Evolutionary conservation across 352 stramenopile genomes (phyloP).

Genomic region (Phytophthora meadii): DNA sequence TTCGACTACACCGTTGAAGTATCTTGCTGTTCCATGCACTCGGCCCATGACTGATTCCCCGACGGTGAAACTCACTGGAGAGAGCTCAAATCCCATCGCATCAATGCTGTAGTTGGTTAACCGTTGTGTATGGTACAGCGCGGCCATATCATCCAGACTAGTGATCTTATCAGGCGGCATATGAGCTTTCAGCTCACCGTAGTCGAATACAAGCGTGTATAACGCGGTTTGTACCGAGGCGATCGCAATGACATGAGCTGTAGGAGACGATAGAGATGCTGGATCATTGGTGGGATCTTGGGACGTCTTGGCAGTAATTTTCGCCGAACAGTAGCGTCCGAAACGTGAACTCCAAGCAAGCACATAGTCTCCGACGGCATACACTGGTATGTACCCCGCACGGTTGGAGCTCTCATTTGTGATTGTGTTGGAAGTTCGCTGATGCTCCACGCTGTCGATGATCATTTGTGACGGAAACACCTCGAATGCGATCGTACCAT

Average conservation of each 20-base stretch:
- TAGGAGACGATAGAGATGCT: constrained; percentile 3
- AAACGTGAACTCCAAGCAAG: constrained; percentile 82
- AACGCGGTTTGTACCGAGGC: constrained; percentile 13
- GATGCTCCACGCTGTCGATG: constrained; percentile 47
- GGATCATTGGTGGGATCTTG: constrained; percentile 24
- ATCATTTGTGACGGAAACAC: constrained; percentile 87
- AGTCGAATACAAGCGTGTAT: constrained; percentile 77
- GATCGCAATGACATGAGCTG: constrained; percentile 18
- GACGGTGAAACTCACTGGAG: constrained; percentile 52
- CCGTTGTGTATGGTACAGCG: constrained; percentile 63
- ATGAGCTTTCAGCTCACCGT: constrained; percentile 64
- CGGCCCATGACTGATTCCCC: constrained; percentile 71
- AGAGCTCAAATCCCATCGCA: constrained; percentile 78
- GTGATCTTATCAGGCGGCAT: constrained; percentile 62
- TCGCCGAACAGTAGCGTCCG: constrained; percentile 68
- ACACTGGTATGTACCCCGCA: constrained; percentile 21
- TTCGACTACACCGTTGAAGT: constrained; percentile 71
- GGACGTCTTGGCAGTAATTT: constrained; percentile 41
- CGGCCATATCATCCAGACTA: constrained; percentile 55
- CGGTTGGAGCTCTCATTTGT: constrained; percentile 16
- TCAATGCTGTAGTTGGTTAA: constrained; percentile 85
- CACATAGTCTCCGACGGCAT: constrained; percentile 57
- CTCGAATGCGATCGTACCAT: constrained; percentile 81
- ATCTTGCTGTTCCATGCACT: constrained; percentile 59
- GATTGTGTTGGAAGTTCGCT: constrained; percentile 10